These are phyloP conservation scores for Acmispon strigosus DNA, from an alignment of 306 rosid species.

Conservation along the genomic window DNA sequence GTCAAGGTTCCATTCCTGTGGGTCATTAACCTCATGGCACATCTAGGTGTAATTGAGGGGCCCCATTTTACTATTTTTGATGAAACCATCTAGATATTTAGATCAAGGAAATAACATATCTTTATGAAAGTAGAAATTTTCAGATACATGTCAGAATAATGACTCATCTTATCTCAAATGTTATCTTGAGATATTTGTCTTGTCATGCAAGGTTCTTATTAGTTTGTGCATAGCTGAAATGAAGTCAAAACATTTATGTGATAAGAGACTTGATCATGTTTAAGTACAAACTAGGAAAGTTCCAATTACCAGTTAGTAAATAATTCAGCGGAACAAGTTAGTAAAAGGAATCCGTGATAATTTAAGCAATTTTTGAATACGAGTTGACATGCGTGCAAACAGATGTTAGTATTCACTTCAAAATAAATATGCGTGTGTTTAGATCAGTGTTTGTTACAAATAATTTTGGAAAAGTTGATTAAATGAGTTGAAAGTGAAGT, in stretches of 20 bases:
- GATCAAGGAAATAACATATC: background rate
- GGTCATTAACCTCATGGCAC: constrained; percentile 21
- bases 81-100: constrained; percentile 19
- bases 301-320: too few relatives aligned
- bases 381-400: too few relatives aligned
- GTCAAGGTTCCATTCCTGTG: constrained; percentile 32
- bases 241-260: constrained; percentile 1
- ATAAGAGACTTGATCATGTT: background rate
- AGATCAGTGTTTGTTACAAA: too few relatives aligned
- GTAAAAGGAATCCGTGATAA: too few relatives aligned
- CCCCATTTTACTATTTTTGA: background rate
- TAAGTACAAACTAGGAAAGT: too few relatives aligned
- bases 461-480: too few relatives aligned
- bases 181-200: constrained; percentile 14
- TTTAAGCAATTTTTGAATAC: too few relatives aligned
- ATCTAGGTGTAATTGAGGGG: background rate
- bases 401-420: too few relatives aligned
- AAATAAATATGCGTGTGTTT: too few relatives aligned
- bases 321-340: too few relatives aligned
- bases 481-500: too few relatives aligned
- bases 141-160: background rate
- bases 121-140: background rate
- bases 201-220: constrained; percentile 9
- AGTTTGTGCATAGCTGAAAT: background rate
- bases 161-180: constrained; percentile 13